Conservation (phyloP, 1,284 basidiomycete species). For the Xerocomus amazonicus region DNA sequence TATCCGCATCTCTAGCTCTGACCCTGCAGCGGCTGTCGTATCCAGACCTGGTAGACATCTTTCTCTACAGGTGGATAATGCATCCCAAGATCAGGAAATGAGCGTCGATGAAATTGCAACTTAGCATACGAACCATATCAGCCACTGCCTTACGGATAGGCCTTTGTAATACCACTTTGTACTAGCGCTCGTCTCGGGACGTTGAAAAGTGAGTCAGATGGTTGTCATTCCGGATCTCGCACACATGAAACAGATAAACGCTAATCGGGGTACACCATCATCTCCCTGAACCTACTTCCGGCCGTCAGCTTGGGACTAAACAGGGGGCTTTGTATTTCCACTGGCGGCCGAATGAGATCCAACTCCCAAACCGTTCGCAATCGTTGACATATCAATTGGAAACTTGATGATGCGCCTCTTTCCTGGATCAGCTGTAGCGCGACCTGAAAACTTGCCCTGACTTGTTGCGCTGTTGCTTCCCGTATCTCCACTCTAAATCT, state of each 20-base stretch:
- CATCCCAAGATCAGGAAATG: slow-evolving; percentile 28
- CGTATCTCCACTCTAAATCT: slow-evolving; percentile 79
- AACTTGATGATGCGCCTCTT: slow-evolving; percentile 78
- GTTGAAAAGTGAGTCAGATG: slow-evolving; percentile 9
- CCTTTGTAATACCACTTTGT: slow-evolving; percentile 15
- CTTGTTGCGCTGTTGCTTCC: slow-evolving; percentile 41
- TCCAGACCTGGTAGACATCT: slow-evolving; percentile 59
- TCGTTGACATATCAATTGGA: slow-evolving; percentile 69
- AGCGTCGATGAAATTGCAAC: slow-evolving; percentile 30
- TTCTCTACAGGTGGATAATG: slow-evolving; percentile 27
- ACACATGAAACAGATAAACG: slow-evolving; percentile 1
- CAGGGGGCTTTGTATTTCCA: slow-evolving; percentile 19
- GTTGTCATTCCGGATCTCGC: slow-evolving; percentile 15
- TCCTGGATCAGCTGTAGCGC: slow-evolving; percentile 74
- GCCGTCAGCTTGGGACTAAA: slow-evolving; percentile 21
- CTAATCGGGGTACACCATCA: slow-evolving; percentile 25
- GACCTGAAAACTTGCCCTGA: slow-evolving; percentile 49
- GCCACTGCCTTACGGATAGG: slow-evolving; percentile 36
- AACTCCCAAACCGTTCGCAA: slow-evolving; percentile 73
- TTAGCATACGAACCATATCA: slow-evolving; percentile 30
- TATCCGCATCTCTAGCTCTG: slow-evolving; percentile 63
- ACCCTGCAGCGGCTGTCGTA: slow-evolving; percentile 46
- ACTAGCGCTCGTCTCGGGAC: neutral
- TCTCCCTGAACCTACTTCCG: slow-evolving; percentile 22
- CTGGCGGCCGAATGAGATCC: slow-evolving; percentile 33